These are phyloP conservation scores for Camellia sinensis DNA, from an alignment of 148 eudicot species.

Conservation along the genomic window DNA sequence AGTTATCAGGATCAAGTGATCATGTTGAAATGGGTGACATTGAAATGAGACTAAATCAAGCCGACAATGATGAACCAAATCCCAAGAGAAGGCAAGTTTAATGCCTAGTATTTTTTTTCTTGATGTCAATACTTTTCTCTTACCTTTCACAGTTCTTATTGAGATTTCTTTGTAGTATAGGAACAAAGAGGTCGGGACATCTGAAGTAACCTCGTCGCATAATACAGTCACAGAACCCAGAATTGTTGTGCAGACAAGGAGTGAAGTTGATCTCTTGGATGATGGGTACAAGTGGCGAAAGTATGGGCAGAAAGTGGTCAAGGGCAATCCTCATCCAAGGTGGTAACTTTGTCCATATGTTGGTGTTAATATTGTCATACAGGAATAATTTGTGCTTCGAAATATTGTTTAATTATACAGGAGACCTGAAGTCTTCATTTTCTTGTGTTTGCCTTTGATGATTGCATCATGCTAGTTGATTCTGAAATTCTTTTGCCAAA, in stretches of 20 bases:
- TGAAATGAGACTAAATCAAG: conserved; percentile 26
- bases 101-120: not conserved
- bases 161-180: conserved; percentile 33
- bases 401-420: too few species aligned
- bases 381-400: not conserved
- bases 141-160: not conserved
- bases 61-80: conserved; percentile 44
- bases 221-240: conserved; percentile 67
- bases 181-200: conserved; percentile 37
- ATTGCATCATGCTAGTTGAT: not conserved
- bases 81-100: conserved; percentile 61
- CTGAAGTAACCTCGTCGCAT: conserved; percentile 33
- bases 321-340: conserved; percentile 95
- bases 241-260: conserved; percentile 89
- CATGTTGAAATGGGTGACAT: conserved; percentile 40
- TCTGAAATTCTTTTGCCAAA: not conserved
- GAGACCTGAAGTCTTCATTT: conserved; percentile 3
- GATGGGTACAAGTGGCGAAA: conserved; percentile 98
- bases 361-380: conserved; percentile 1
- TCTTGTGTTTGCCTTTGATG: not conserved
- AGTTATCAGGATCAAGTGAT: conserved; percentile 38
- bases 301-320: conserved; percentile 96
- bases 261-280: conserved; percentile 89
- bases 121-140: not conserved
- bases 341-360: conserved; percentile 12